A percentile compares a stretch with the other conserved stretches of the same genome.
Evolutionary conservation across 371 early-diverging fungal species (phyloP).

Genomic region (Mucor plumbeus): DNA sequence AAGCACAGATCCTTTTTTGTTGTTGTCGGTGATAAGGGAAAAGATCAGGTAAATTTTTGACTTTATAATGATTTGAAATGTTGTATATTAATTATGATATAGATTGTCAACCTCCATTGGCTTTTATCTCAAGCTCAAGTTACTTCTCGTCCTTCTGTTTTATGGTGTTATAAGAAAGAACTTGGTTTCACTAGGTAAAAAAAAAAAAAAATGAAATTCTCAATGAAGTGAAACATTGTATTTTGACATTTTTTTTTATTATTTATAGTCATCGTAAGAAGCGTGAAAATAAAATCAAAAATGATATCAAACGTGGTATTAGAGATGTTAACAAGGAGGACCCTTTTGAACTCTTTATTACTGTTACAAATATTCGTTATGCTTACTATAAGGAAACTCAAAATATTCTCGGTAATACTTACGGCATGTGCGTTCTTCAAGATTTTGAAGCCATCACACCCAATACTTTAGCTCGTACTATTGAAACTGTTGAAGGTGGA

Average conservation of each 20-base stretch:
- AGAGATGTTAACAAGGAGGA: slow-evolving; percentile 92
- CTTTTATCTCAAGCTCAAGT: slow-evolving; percentile 94
- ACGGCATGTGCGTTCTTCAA: slow-evolving; percentile 98
- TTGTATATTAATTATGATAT: neutral
- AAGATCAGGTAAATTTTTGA: slow-evolving; percentile 79
- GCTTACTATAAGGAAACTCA: slow-evolving; percentile 99
- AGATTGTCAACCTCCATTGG: slow-evolving; percentile 96
- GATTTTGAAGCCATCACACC: slow-evolving; percentile 99
- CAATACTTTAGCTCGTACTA: slow-evolving; percentile 95
- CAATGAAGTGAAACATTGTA: too few species aligned
- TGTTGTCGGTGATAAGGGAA: slow-evolving; percentile 95
- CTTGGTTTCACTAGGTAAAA: slow-evolving; percentile 86
- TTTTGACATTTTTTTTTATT: neutral
- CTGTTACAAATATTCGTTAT: slow-evolving; percentile 95
- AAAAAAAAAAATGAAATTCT: neutral
- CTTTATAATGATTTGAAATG: too few species aligned
- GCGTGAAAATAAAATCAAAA: slow-evolving; percentile 93
- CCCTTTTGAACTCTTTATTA: slow-evolving; percentile 95
- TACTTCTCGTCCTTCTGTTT: slow-evolving; percentile 88
- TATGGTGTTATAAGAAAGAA: slow-evolving; percentile 99
- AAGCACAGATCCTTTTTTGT: slow-evolving; percentile 97
- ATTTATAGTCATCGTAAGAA: slow-evolving; percentile 94
- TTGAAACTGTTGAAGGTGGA: slow-evolving; percentile 99
- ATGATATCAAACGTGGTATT: slow-evolving; percentile 88
- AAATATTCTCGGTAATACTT: slow-evolving; percentile 98